Conservation (phyloP, 1,284 basidiomycete species). For the Mycosarcoma mackinlayi region DNA sequence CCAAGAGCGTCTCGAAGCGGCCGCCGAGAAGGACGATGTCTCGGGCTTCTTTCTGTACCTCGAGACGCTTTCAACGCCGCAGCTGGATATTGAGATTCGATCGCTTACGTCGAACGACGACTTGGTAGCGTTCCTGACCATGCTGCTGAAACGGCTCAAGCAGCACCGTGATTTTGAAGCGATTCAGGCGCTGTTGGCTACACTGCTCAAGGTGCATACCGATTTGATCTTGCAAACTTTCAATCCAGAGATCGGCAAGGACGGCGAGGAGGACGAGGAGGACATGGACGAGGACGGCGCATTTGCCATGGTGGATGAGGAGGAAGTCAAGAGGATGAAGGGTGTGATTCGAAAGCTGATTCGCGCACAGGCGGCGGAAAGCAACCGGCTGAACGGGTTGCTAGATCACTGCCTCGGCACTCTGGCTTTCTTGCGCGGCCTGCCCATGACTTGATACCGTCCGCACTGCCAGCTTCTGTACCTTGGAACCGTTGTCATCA, state of each 20-base stretch:
- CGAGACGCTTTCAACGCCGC: conserved; percentile 88
- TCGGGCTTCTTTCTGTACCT: conserved; percentile 81
- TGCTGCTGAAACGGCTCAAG: conserved; percentile 78
- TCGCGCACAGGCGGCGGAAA: conserved; percentile 49
- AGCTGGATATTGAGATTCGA: conserved; percentile 89
- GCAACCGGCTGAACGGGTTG: conserved; percentile 51
- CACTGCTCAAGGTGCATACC: conserved; percentile 85
- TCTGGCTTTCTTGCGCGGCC: conserved; percentile 59
- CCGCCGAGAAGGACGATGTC: conserved; percentile 42
- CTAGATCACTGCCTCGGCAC: conserved; percentile 65
- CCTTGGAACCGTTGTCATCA: not conserved
- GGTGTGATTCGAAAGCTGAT: conserved; percentile 48
- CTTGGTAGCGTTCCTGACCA: conserved; percentile 78
- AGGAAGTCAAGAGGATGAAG: conserved; percentile 42
- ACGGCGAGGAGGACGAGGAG: conserved; percentile 71
- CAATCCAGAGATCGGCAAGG: conserved; percentile 76
- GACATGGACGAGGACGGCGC: conserved; percentile 22
- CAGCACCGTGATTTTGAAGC: conserved; percentile 93
- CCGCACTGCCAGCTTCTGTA: not conserved
- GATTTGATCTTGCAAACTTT: conserved; percentile 70
- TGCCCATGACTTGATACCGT: conserved; percentile 52
- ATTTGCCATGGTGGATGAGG: conserved; percentile 11
- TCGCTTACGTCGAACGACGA: conserved; percentile 76
- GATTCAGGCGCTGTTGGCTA: conserved; percentile 86
- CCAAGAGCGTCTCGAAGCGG: conserved; percentile 46